Conservation (phyloP, 768 basidiomycete genomes). For the Mrakia frigida region DNA sequence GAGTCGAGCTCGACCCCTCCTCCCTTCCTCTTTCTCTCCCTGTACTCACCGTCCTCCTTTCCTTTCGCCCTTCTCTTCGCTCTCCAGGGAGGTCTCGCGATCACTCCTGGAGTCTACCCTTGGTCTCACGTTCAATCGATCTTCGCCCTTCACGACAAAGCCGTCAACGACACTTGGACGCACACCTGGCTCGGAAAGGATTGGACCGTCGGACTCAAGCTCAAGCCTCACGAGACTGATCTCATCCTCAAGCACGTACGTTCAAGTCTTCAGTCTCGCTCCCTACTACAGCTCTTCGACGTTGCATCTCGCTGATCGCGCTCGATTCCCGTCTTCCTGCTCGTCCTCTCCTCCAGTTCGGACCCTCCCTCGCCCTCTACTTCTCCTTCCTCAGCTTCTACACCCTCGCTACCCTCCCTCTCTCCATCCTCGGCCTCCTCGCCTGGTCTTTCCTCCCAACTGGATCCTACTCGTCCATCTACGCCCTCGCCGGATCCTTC, state of each 20-base stretch:
- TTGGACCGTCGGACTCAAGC: constrained; percentile 48
- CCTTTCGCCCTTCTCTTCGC: not conserved
- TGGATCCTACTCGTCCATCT: constrained; percentile 30
- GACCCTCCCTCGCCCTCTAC: constrained; percentile 48
- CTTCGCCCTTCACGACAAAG: constrained; percentile 74
- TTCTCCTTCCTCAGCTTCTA: constrained; percentile 84
- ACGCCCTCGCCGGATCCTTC: constrained; percentile 48
- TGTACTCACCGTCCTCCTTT: not conserved
- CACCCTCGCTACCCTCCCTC: constrained; percentile 69
- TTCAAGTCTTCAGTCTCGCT: constrained; percentile 19
- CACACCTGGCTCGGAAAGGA: constrained; percentile 60
- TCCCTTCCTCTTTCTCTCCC: not conserved
- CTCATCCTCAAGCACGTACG: constrained; percentile 66
- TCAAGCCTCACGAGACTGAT: constrained; percentile 54
- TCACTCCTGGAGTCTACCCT: constrained; percentile 29
- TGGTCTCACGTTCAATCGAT: constrained; percentile 49
- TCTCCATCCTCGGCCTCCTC: constrained; percentile 62
- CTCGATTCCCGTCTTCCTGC: not conserved
- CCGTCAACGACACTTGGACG: constrained; percentile 71
- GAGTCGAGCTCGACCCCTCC: not conserved
- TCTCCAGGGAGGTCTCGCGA: constrained; percentile 21
- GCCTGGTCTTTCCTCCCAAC: constrained; percentile 60
- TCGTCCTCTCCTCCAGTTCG: constrained; percentile 38
- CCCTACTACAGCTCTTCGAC: not conserved
- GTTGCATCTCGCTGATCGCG: not conserved